Base-by-base conservation (phyloP, 306 rosid genomes). In the Prunus campanulata region DNA sequence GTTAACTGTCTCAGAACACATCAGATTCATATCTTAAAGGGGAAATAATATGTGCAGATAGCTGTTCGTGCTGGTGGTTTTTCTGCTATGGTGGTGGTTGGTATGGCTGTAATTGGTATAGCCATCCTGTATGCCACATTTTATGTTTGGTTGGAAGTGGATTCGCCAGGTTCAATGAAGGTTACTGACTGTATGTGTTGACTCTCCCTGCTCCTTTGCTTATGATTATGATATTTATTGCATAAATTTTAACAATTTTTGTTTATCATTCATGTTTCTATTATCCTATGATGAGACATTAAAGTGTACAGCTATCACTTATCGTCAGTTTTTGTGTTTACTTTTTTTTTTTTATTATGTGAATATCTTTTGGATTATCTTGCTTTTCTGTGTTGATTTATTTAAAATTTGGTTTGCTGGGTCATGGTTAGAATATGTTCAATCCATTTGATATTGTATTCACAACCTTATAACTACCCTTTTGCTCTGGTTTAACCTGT, bases 61-160 rank as follows among this genome's bases (percentile, higher is more conserved):
- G 99, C 99, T 79, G 92, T 91, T 79, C 97, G 99, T 29, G 99
- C 99, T 74, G 99, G 99, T 85, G 99, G 97, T 75, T 92, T 95
- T 77, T 92, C 99, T 62, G 99, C 99, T 50, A 15, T 95, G 56
- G 79, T 90, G 78, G 99, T 95, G 69, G 99, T 95, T 86, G 99
- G 99, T 71, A 92, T 95, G 99, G 99, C 99, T 86, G 99, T 95
- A 55, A 79, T 87, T 74, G 99, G 99, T 66, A 86, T 95, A 71
- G 96, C 99, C 15, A 86, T 95, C 75, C 89, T 95, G 79, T 95
- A 95, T 83, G 78, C 99, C 83, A 88, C 92, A 74, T 95, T 95
- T 86, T 88, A 92, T 88, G 97, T 95, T 66, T 95, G 91, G 92
- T 78, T 95, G 89, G 97, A 91, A 74, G 97, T 95, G 87, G 99